phyloP scores from a whole-genome alignment of 495 filamentous ascomycete species.

The Cairneyella variabilis region DNA sequence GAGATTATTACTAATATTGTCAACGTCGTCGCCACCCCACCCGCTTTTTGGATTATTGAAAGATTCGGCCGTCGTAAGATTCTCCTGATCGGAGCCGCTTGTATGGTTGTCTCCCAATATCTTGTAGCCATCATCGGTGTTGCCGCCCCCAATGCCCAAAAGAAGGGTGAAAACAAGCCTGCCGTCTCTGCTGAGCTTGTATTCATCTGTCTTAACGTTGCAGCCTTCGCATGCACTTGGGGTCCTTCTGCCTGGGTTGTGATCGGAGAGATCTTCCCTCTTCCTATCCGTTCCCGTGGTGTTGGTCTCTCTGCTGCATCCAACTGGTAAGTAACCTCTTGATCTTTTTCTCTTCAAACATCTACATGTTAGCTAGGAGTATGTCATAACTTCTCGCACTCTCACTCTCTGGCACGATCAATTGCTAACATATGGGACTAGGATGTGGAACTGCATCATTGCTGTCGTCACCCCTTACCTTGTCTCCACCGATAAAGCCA shows the following conservation, averaged over 20 bases:
- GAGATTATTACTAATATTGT: constrained; percentile 77
- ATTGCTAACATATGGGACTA: constrained; percentile 5
- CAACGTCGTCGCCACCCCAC: constrained; percentile 77
- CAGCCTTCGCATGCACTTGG: constrained; percentile 76
- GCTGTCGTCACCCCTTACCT: constrained; percentile 23
- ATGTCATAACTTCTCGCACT: background rate
- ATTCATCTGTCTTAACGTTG: constrained; percentile 69
- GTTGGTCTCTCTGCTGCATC: constrained; percentile 77
- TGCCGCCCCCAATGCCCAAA: too few species aligned
- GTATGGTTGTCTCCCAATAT: constrained; percentile 83
- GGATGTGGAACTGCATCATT: too few species aligned
- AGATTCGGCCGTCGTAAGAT: constrained; percentile 77
- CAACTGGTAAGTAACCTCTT: constrained; percentile 79
- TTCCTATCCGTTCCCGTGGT: constrained; percentile 76
- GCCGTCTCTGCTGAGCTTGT: constrained; percentile 68
- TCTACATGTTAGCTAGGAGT: too few species aligned
- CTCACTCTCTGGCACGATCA: constrained; percentile 12
- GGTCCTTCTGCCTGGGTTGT: constrained; percentile 71
- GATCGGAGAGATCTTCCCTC: too few species aligned
- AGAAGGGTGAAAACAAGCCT: too few species aligned
- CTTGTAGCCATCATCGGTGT: constrained; percentile 75
- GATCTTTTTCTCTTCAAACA: background rate
- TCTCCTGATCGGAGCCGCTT: constrained; percentile 71
- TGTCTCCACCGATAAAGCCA: constrained; percentile 29
- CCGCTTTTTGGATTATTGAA: constrained; percentile 83